A percentile compares a stretch with the other conserved stretches of the same genome.
Evolutionary conservation across 1,139 yeast species (phyloP).

Genomic region (Geotrichum citri-aurantii): DNA sequence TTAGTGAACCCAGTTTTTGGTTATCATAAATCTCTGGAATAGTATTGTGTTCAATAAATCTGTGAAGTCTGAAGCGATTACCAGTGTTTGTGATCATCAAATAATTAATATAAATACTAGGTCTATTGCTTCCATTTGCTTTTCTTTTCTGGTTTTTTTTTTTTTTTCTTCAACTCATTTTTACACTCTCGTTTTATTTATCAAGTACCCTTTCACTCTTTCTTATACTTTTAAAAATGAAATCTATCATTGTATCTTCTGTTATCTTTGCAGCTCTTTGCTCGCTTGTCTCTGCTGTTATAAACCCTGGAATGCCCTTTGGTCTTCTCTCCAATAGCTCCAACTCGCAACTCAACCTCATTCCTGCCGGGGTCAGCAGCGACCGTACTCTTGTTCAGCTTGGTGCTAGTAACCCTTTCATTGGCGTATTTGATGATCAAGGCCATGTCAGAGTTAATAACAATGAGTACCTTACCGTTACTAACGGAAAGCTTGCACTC

Average conservation of each 20-base stretch:
- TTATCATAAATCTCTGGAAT: no score
- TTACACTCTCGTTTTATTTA: neutral
- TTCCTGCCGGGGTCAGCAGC: neutral
- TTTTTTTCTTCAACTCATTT: neutral
- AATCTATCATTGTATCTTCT: neutral
- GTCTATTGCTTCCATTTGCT: no score
- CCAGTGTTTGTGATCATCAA: no score
- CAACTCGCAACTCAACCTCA: constrained; percentile 1
- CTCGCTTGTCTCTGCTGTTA: neutral
- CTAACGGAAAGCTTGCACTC: neutral
- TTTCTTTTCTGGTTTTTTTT: neutral
- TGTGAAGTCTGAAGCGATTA: no score
- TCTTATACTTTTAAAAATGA: neutral
- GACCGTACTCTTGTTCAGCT: neutral
- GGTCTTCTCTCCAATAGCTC: constrained; percentile 9
- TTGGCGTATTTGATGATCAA: constrained; percentile 3
- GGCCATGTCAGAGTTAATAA: constrained; percentile 2
- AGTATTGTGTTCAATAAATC: no score
- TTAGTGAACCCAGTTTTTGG: no score
- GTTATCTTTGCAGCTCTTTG: neutral
- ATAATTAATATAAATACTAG: no score
- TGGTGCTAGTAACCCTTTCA: neutral
- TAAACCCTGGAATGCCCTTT: constrained; percentile 2
- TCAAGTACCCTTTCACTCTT: neutral
- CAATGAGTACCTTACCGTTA: neutral